Evolutionary conservation across 1,284 basidiomycete species (phyloP).

Genomic region (Cryptococcus sp.): DNA sequence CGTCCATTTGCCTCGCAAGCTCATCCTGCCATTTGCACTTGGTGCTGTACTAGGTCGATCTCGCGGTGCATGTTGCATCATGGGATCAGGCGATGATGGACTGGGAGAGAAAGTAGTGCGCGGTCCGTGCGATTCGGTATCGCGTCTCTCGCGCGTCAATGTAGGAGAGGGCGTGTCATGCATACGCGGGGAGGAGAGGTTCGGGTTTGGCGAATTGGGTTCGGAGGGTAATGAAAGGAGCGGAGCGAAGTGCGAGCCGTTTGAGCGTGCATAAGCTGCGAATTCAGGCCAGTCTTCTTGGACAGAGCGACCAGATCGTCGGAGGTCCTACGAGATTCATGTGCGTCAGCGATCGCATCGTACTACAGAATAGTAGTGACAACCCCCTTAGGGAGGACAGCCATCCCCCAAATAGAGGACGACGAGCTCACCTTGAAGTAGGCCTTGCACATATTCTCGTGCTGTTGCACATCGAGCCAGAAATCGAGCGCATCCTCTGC

Average conservation of each 20-base stretch:
- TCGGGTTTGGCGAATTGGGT: constrained; percentile 15
- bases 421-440: constrained; percentile 73
- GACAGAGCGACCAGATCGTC: constrained; percentile 86
- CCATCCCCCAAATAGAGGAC: no score
- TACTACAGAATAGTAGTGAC: not conserved
- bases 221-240: constrained; percentile 54
- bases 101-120: constrained; percentile 13
- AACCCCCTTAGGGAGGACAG: not conserved
- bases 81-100: constrained; percentile 2
- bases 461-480: constrained; percentile 98
- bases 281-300: constrained; percentile 98
- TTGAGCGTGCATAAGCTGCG: constrained; percentile 73
- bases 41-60: constrained; percentile 21
- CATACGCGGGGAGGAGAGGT: not conserved
- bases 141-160: constrained; percentile 29
- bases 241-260: constrained; percentile 67
- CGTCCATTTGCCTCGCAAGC: constrained; percentile 20
- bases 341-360: not conserved
- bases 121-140: constrained; percentile 44
- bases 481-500: constrained; percentile 96
- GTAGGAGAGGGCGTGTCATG: constrained; percentile 1
- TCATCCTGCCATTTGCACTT: constrained; percentile 10
- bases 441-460: constrained; percentile 95
- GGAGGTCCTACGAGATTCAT: constrained; percentile 64
- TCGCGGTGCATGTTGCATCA: constrained; percentile 10